Evolutionary conservation across 768 basidiomycete genomes (phyloP), one percentile per base, ranked within the genome.

Genomic region (Krasilnikovozyma curviuscula): DNA sequence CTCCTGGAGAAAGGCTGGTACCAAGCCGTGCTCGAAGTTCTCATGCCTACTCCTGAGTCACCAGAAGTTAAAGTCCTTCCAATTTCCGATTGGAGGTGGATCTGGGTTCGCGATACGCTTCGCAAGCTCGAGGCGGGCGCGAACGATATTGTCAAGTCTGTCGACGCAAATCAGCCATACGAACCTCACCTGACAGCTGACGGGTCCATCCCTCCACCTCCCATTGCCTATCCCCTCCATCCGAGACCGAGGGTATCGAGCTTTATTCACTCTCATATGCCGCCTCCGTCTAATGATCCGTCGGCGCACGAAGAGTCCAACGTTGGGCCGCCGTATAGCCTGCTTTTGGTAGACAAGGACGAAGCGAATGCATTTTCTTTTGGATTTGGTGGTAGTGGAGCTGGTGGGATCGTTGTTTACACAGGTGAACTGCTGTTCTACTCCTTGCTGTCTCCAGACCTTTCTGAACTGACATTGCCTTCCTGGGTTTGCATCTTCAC

Each of bases 321-420:
- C 38, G 68, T 81, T 9, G 85, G 84, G 0, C 83, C 85, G 25
- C 86, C 86, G 0, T 97, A 89, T 61, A 81, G 83, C 29, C 67
- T 98, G 6, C 71, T 98, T 37, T 63, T 98, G n/a, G 75, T 91
- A 39, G 83, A 95, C 43, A 77, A 78, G 52, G 78, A 83, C 1
- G 79, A 83, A 50, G 72, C 75, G 8, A 98, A 95, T 59, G 91
- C 93, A 1, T 93, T 98, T 63, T 83, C 81, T 1, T 95, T 89
- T 60, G 91, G 91, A 1, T 97, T 95, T 55, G 63, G 63, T 4
- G 85, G 85, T 12, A 76, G 86, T 57, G 81, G 83, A 31, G 83
- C 79, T 0, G 88, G 85, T 49, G 91, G 93, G 6, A 74, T 98
- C 49, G 89, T 97, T 46, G 76, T 98, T 8, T 95, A 84, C 63